These are phyloP conservation scores for Talaromyces liani DNA, from an alignment of 495 filamentous ascomycete species.

Conservation along the genomic window DNA sequence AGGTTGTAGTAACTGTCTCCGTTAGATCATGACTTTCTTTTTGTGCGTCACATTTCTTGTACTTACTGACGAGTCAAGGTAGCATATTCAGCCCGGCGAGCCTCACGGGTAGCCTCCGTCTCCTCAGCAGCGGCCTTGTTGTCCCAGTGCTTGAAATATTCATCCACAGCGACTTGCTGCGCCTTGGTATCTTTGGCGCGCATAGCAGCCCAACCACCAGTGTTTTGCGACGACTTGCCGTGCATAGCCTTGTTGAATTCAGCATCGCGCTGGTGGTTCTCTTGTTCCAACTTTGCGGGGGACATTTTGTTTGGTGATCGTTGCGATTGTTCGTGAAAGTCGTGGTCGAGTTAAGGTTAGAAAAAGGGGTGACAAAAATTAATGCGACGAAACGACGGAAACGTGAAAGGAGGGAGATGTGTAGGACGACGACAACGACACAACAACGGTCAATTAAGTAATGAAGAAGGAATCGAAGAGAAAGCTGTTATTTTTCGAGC, in stretches of 20 bases:
- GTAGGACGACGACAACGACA: neutral
- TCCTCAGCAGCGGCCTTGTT: conserved; percentile 74
- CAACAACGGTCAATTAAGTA: neutral
- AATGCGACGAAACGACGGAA: neutral
- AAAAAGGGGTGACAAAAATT: conserved; percentile 11
- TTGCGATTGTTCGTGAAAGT: conserved; percentile 4
- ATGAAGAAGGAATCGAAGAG: neutral
- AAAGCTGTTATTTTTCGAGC: neutral
- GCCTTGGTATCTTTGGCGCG: conserved; percentile 73
- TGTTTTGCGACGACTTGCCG: conserved; percentile 66
- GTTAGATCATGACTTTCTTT: neutral
- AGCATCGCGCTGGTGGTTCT: conserved; percentile 86
- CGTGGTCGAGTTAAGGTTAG: conserved; percentile 7
- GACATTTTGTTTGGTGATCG: conserved; percentile 50
- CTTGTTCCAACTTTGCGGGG: conserved; percentile 66
- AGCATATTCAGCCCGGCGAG: conserved; percentile 84
- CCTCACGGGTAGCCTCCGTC: conserved; percentile 74
- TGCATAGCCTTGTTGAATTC: conserved; percentile 90
- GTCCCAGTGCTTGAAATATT: conserved; percentile 99
- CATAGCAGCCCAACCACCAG: conserved; percentile 75
- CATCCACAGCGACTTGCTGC: conserved; percentile 84
- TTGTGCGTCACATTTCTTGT: too few relatives aligned
- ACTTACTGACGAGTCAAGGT: conserved; percentile 89
- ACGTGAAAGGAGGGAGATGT: neutral
- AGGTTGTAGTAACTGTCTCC: conserved; percentile 86